Conservation (phyloP, 371 early-diverging fungal genomes). For the Mucor ambiguus region DNA sequence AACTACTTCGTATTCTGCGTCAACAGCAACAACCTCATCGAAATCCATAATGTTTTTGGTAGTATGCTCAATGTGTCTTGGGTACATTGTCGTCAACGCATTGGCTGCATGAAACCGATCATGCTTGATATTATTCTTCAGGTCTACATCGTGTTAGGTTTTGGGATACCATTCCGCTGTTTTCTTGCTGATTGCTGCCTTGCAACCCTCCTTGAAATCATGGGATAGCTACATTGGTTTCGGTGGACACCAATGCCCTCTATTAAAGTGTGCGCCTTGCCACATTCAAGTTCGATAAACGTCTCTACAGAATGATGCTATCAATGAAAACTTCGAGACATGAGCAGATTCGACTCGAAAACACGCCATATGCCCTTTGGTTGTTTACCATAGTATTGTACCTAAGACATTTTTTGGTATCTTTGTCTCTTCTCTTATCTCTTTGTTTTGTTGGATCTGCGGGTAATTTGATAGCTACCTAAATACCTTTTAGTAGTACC, state of each 20-base stretch:
- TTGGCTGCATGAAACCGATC: background rate
- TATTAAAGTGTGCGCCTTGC: slow-evolving; percentile 26
- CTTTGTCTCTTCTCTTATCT: too few relatives aligned
- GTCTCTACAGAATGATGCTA: slow-evolving; percentile 71
- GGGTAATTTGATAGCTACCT: too few relatives aligned
- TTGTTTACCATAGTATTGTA: too few relatives aligned
- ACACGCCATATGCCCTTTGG: too few relatives aligned
- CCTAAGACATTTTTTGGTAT: too few relatives aligned
- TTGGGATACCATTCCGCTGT: background rate
- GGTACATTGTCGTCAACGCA: background rate
- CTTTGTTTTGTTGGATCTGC: too few relatives aligned
- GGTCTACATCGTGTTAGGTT: background rate
- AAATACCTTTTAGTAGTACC: too few relatives aligned
- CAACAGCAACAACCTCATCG: background rate
- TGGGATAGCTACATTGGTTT: background rate
- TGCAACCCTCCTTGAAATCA: background rate
- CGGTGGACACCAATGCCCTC: background rate
- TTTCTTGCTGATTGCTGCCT: background rate
- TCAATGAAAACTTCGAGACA: too few relatives aligned
- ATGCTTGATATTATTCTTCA: background rate
- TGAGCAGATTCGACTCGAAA: too few relatives aligned
- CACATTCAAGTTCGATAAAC: slow-evolving; percentile 65
- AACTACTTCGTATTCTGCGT: background rate
- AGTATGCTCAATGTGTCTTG: background rate
- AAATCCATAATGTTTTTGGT: background rate